Evolutionary conservation across 192 early-diverging fungal genomes (phyloP).

Genomic region (Gaertneriomyces semiglobifer): DNA sequence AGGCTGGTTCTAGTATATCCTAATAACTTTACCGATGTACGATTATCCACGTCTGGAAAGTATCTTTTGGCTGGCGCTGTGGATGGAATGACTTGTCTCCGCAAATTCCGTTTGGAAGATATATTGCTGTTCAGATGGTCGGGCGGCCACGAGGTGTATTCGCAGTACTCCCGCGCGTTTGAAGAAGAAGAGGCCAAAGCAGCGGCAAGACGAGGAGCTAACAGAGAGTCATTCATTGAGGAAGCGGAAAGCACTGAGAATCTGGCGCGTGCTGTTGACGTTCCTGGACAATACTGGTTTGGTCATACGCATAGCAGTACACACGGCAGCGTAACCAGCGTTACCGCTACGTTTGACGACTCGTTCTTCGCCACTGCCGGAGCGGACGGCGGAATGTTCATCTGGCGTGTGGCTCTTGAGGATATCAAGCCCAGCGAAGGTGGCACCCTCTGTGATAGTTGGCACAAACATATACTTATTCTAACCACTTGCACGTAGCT

Average conservation of each 20-base stretch:
- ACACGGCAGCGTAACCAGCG: conserved; percentile 37
- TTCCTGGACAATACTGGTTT: conserved; percentile 50
- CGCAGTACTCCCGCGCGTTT: conserved; percentile 37
- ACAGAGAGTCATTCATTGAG: conserved; percentile 12
- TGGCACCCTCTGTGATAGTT: not conserved
- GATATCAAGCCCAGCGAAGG: conserved; percentile 38
- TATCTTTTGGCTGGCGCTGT: conserved; percentile 42
- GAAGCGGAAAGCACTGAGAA: conserved; percentile 25
- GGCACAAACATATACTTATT: not conserved
- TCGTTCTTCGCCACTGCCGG: conserved; percentile 46
- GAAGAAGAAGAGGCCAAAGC: conserved; percentile 33
- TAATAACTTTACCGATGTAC: conserved; percentile 35
- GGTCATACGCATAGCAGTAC: conserved; percentile 52
- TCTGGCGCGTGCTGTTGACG: conserved; percentile 1
- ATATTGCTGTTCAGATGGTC: conserved; percentile 41
- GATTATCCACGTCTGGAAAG: conserved; percentile 40
- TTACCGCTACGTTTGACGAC: conserved; percentile 51
- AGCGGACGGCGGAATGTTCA: conserved; percentile 54
- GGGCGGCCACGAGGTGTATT: conserved; percentile 43
- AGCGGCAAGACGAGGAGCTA: conserved; percentile 12
- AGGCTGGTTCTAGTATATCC: conserved; percentile 44
- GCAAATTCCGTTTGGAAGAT: conserved; percentile 46
- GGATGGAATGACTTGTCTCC: conserved; percentile 43
- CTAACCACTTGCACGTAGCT: conserved; percentile 8
- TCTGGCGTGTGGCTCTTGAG: conserved; percentile 40